Conservation (phyloP, 139 green algal species). For the Chlorella sp. region DNA sequence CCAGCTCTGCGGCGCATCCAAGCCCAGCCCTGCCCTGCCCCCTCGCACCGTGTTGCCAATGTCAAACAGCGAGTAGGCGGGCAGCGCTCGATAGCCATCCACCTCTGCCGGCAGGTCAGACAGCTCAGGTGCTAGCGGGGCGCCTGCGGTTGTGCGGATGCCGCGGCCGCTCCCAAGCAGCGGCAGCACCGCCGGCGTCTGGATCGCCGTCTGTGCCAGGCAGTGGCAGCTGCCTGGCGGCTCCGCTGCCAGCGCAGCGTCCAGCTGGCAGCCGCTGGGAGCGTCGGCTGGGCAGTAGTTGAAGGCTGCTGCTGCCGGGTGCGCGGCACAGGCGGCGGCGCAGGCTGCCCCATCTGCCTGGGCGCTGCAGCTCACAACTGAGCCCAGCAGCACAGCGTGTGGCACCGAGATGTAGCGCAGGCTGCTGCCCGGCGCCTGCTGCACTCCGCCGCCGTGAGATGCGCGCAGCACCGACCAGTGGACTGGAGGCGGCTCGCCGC, state of each 20-base stretch:
- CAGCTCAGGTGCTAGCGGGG: not conserved
- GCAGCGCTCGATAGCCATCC: not conserved
- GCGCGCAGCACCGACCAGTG: not conserved
- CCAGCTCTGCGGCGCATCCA: too few species aligned
- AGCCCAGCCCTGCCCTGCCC: not conserved
- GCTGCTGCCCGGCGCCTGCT: not conserved
- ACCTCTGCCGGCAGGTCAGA: not conserved
- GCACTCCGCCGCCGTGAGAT: not conserved
- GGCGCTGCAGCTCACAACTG: not conserved
- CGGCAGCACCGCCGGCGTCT: not conserved
- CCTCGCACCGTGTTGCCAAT: not conserved
- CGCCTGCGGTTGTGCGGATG: not conserved
- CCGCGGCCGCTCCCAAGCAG: not conserved
- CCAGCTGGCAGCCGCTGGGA: not conserved
- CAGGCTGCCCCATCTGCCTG: not conserved
- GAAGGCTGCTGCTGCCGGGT: not conserved
- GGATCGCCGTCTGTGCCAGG: not conserved
- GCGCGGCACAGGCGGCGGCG: not conserved
- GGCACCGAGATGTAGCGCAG: not conserved
- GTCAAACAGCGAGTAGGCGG: not conserved
- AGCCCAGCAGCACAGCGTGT: not conserved
- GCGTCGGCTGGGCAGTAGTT: not conserved
- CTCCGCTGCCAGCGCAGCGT: not conserved
- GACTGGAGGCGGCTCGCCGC: too few species aligned
- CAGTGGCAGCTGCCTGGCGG: not conserved